Evolutionary conservation across 192 early-diverging fungal species (phyloP), one percentile per base, ranked within the genome.

Genomic region (Umbelopsis isabellina): DNA sequence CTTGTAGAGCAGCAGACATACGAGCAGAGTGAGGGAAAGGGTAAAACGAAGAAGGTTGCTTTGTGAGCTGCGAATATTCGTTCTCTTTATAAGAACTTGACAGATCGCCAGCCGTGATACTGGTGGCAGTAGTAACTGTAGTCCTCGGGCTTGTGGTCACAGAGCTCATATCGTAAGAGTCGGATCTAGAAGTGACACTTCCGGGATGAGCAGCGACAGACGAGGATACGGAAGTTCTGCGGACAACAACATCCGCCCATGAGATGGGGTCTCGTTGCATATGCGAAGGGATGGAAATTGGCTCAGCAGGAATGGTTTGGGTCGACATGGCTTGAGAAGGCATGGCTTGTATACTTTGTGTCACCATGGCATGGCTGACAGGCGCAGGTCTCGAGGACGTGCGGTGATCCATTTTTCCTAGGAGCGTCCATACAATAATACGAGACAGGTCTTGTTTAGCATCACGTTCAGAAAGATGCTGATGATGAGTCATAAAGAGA

Each of bases 401-500:
- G 7, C 67, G 67, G 20, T 49, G 45, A 37, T 49, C 33, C 35
- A 37, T 69, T 37, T 49, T 49, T 22, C 67, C 67, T 33, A 69
- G 15, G 12, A 69, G 67, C 10, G 49, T 69, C 49, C 48, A 52
- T 27, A 69, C 67, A 23, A 69, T 49, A 20, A 69, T 49, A 49
- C 51, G 48, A 52, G 46, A 69, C n/a, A 69, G 49, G 16, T 69
- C 67, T 49, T 69, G 67, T 35, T 69, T 69, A 12, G 67, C 67
- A 47, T 69, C 67, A 37, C 67, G 67, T 33, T 69, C 67, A 7
- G 67, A 51, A 16, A 20, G 21, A 33, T 69, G 48, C 3, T 46
- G 45, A 23, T 49, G 51, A 7, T 23, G n/a, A 23, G 35, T 47
- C 12, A 33, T 15, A 47, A 69, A 69, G 27, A 49, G 35, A n/a